phyloP scores from a whole-genome alignment of 2,329 filamentous ascomycete genomes.

The Shiraia bambusicola region DNA sequence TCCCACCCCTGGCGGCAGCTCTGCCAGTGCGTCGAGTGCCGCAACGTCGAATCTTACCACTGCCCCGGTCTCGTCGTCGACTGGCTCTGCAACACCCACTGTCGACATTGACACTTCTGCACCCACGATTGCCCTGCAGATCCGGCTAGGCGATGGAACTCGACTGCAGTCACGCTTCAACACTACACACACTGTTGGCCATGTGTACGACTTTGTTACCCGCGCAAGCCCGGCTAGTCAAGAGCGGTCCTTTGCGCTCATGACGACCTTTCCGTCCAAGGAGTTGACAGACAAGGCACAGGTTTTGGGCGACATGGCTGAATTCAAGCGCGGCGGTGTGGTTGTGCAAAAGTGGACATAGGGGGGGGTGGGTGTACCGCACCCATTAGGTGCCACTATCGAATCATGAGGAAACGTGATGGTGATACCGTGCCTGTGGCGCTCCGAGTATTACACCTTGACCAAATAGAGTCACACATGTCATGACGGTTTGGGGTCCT shows the following conservation, averaged over 20 bases:
- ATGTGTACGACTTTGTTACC: slow-evolving; percentile 74
- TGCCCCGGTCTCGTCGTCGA: slow-evolving; percentile 19
- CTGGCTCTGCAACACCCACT: slow-evolving; percentile 45
- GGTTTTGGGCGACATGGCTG: slow-evolving; percentile 50
- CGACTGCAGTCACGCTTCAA: slow-evolving; percentile 80
- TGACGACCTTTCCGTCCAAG: slow-evolving; percentile 81
- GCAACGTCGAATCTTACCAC: slow-evolving; percentile 37
- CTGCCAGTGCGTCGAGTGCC: slow-evolving; percentile 38
- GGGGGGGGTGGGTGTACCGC: not conserved
- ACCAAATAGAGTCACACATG: no score
- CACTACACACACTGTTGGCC: slow-evolving; percentile 72
- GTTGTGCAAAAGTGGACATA: slow-evolving; percentile 58
- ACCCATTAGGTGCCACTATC: not conserved
- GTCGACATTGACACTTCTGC: slow-evolving; percentile 63
- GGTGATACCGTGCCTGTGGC: no score
- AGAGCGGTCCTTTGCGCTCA: slow-evolving; percentile 68
- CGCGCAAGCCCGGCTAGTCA: slow-evolving; percentile 61
- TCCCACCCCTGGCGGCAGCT: slow-evolving; percentile 65
- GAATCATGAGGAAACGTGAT: no score
- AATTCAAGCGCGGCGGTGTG: slow-evolving; percentile 56
- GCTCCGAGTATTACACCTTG: no score
- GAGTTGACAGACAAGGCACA: slow-evolving; percentile 68
- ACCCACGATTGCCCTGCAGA: slow-evolving; percentile 70
- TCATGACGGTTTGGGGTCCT: no score
- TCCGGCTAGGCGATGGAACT: slow-evolving; percentile 77